These are phyloP conservation scores for Bipolaris gigantea DNA, from an alignment of 2,329 filamentous ascomycete species.

Conservation along the genomic window DNA sequence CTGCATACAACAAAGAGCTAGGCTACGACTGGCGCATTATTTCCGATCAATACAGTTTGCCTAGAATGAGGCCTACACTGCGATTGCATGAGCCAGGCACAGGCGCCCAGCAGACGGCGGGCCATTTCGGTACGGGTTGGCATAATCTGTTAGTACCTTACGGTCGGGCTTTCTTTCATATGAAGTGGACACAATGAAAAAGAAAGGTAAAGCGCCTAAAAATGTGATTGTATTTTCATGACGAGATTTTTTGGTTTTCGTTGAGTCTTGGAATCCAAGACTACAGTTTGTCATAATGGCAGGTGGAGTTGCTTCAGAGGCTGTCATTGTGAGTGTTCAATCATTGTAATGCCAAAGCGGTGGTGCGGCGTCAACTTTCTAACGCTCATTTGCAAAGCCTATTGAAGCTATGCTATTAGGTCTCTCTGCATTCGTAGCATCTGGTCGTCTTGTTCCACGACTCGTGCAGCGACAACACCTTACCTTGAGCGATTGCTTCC, in stretches of 20 bases:
- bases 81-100: conserved; percentile 5
- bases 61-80: background rate
- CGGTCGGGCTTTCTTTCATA: background rate
- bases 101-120: background rate
- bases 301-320: conserved; percentile 9
- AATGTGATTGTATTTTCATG: background rate
- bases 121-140: background rate
- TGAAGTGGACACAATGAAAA: background rate
- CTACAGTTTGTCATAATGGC: conserved; percentile 4
- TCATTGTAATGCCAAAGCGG: background rate
- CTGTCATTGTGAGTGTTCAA: conserved; percentile 14
- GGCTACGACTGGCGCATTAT: background rate
- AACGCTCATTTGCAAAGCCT: conserved; percentile 11
- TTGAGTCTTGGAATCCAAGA: background rate
- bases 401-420: conserved; percentile 17
- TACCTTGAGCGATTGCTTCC: conserved; percentile 20
- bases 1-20: conserved; percentile 1
- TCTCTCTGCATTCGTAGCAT: conserved; percentile 18
- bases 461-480: conserved; percentile 17
- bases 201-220: background rate
- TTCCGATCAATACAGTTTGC: conserved; percentile 3
- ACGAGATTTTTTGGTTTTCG: background rate
- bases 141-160: background rate
- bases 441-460: conserved; percentile 21
- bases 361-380: background rate